These are phyloP conservation scores for Neurospora sp. DNA, from an alignment of 495 filamentous ascomycete genomes.

Conservation along the genomic window DNA sequence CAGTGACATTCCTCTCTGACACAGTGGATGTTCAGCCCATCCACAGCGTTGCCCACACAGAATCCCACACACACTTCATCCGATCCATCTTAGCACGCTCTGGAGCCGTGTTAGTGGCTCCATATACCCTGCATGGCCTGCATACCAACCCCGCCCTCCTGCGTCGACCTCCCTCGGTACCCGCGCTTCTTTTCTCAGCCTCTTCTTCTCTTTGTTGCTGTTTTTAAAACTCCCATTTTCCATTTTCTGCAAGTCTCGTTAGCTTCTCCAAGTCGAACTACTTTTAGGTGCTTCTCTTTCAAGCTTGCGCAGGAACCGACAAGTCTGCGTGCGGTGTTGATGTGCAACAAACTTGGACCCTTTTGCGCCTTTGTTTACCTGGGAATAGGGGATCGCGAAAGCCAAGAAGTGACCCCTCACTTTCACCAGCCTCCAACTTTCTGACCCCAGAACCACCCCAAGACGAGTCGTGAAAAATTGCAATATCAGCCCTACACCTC, in stretches of 20 bases:
- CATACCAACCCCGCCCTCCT: not conserved
- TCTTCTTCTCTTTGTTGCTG: not conserved
- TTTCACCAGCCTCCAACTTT: not conserved
- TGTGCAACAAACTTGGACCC: not conserved
- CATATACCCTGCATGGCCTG: not conserved
- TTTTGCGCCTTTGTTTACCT: not conserved
- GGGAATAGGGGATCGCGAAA: not conserved
- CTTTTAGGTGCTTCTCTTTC: not conserved
- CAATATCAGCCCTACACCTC: not conserved
- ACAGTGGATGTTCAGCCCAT: not conserved
- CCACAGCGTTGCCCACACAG: not conserved
- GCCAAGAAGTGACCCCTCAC: constrained; percentile 1
- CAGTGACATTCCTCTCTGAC: not conserved
- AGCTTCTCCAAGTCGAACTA: not conserved
- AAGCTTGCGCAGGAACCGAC: not conserved
- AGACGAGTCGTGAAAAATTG: not conserved
- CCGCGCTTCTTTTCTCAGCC: not conserved
- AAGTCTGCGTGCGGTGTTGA: not conserved
- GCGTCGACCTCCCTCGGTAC: not conserved
- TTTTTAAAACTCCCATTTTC: not conserved
- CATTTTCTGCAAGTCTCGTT: not conserved
- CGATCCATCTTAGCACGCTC: not conserved
- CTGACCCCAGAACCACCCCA: not conserved
- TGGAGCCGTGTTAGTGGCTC: not conserved
- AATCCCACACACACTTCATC: not conserved